Base-by-base conservation (phyloP, 1,284 basidiomycete species). In the Polyporus tsugae region DNA sequence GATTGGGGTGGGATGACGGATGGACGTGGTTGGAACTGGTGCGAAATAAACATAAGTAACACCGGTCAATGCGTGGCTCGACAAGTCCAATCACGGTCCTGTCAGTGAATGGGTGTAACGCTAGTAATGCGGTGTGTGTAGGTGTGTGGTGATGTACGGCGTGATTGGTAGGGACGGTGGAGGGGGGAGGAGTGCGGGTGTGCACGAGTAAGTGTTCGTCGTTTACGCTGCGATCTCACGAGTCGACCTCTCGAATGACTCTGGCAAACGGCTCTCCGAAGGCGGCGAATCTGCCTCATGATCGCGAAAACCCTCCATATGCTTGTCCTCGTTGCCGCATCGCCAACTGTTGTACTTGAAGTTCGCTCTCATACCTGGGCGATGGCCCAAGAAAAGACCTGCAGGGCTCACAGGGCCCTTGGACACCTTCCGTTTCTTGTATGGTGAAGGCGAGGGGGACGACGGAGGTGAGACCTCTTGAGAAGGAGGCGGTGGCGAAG, bases 401-500 rank as follows among this genome's bases (percentile, higher is more conserved):
- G 35, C 36, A 39, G 60, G 63, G 49, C 57, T 68, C 0, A 59
- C 29, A 36, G 29, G 41, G 42, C 52, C 6, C 17, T 33, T 60
- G 19, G 44, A 36, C 41, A 44, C 36, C 38, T 44, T 52, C 19
- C 68, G 46, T 36, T 62, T 67, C 41, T 65, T 64, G 19, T 19
- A 19, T 1, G 62, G 58, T 17, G 57, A 58, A 2, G 39, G 65
- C 9, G 36, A 60, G 1, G 68, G 65, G 5, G 71, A 72, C 9
- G 61, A 17, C 0, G 71, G 66, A 1, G 68, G 62, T 1, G 70
- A 70, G 38, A 52, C 22, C 33, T 62, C 63, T 49, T 65, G 60
- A 17, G 52, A 33, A 29, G 33, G 15, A 4, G 29, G 63, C 11
- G 39, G 52, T 0, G 68, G 65, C 15, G 71, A 70, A 10, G 63